Evolutionary conservation across 371 early-diverging fungal genomes (phyloP), one percentile per base, ranked within the genome.

Genomic region (Zychaea mexicana): DNA sequence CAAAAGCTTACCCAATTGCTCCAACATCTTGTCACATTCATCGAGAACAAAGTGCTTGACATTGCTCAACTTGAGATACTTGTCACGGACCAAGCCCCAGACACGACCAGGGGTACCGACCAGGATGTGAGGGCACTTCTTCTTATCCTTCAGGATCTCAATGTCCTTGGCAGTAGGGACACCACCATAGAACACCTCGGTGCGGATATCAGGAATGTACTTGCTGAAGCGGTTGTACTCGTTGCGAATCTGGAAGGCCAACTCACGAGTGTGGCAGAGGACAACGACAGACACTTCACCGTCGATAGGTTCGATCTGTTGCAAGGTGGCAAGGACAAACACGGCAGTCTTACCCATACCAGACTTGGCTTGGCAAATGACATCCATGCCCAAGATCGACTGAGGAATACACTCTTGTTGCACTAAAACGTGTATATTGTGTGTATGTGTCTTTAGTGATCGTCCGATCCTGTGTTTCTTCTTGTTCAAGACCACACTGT

Each of bases 281-380:
- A 99, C 94, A 65, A 99, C 83, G 9, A 95, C 96, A 54, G 92
- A 84, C 15, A 92, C 91, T 59, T 91, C 89, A 38, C 91, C 93
- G 12, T 87, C 83, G 28, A 88, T 80, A 46, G 92, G 89, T 62
- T 96, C 96, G 46, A 98, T 87, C 78, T 98, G 96, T 80, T 99
- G 97, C 38, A 99, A 88, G 13, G 96, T 91, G 12, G 98, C 94
- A 52, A 99, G 85, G 5, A 98, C 97, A 78, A 99, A 99, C 38
- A 98, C 98, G 19, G 98, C 98, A 2, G 99, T 99, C 83, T 99
- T 99, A 69, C 99, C 99, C 95, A 98, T 95, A 78, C 99, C 99
- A 66, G 94, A 94, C 84, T 99, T 98, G 78, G 99, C 99, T 80
- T 99, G 99, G 82, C 97, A 98, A 42, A 99, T 86, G 46, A 99